Conservation (phyloP, 345 rosid genomes). For the Chamaenerion angustifolium region DNA sequence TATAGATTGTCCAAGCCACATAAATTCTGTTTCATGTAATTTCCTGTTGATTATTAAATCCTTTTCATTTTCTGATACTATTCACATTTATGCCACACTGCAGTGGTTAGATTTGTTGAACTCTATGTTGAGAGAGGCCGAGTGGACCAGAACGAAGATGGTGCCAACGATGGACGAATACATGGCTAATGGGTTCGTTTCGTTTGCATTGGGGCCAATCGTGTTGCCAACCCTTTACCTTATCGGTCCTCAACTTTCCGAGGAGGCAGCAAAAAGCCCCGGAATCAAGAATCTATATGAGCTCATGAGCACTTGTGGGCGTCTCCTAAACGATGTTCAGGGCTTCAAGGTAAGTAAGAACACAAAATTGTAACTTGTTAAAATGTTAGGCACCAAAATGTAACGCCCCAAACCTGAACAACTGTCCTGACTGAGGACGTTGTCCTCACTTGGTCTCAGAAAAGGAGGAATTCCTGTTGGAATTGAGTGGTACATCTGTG, state of each 20-base stretch:
- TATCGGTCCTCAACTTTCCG: constrained; percentile 52
- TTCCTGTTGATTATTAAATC: too few relatives aligned
- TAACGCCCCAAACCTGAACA: too few relatives aligned
- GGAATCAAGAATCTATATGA: constrained; percentile 32
- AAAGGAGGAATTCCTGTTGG: too few relatives aligned
- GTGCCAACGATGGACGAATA: constrained; percentile 58
- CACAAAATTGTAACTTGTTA: too few relatives aligned
- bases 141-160: constrained; percentile 36
- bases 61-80: too few relatives aligned
- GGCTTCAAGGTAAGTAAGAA: constrained; percentile 38
- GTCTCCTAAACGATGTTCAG: constrained; percentile 68
- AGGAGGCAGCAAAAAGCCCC: constrained; percentile 21
- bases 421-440: too few relatives aligned
- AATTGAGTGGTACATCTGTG: too few relatives aligned
- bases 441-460: too few relatives aligned
- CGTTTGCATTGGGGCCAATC: constrained; percentile 80
- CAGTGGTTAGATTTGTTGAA: constrained; percentile 74
- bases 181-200: constrained; percentile 46
- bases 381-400: too few relatives aligned
- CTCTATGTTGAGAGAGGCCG: constrained; percentile 52
- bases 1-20: too few relatives aligned
- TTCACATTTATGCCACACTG: too few relatives aligned
- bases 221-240: constrained; percentile 68
- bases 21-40: too few relatives aligned
- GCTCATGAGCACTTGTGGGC: constrained; percentile 68